These are phyloP conservation scores for Laguncularia racemosa DNA, from an alignment of 345 rosid genomes.

Conservation along the genomic window DNA sequence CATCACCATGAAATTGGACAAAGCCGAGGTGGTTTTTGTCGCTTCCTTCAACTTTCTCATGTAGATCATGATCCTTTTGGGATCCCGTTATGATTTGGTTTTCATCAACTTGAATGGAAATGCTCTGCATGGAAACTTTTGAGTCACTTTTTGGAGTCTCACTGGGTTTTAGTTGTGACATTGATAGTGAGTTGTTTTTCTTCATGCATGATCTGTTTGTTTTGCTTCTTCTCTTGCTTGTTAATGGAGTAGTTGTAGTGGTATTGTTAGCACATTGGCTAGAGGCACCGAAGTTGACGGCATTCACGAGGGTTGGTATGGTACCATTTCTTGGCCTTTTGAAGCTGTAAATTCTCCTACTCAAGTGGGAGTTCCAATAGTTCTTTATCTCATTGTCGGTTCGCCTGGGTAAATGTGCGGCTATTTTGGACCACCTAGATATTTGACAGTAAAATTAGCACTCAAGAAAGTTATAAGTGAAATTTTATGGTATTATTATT, in stretches of 20 bases:
- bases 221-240: constrained; percentile 12
- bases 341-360: constrained; percentile 53
- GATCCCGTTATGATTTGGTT: too few species aligned
- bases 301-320: constrained; percentile 2
- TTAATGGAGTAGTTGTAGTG: background rate
- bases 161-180: constrained; percentile 9
- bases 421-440: constrained; percentile 74
- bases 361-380: constrained; percentile 80
- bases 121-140: too few species aligned
- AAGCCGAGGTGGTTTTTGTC: too few species aligned
- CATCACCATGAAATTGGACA: too few species aligned
- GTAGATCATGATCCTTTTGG: too few species aligned
- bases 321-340: constrained; percentile 1
- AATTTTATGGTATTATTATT: too few species aligned
- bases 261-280: constrained; percentile 1
- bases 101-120: too few species aligned
- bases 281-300: constrained; percentile 10
- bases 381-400: constrained; percentile 92
- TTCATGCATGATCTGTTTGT: constrained; percentile 34
- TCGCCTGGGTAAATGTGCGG: constrained; percentile 72
- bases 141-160: constrained; percentile 1
- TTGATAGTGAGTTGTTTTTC: constrained; percentile 30
- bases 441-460: too few species aligned
- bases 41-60: too few species aligned
- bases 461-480: too few species aligned